Percentiles rank a stretch among this genome's conserved stretches.
Evolutionary conservation across 345 rosid genomes (phyloP).

Genomic region (Melastoma malabathricum): DNA sequence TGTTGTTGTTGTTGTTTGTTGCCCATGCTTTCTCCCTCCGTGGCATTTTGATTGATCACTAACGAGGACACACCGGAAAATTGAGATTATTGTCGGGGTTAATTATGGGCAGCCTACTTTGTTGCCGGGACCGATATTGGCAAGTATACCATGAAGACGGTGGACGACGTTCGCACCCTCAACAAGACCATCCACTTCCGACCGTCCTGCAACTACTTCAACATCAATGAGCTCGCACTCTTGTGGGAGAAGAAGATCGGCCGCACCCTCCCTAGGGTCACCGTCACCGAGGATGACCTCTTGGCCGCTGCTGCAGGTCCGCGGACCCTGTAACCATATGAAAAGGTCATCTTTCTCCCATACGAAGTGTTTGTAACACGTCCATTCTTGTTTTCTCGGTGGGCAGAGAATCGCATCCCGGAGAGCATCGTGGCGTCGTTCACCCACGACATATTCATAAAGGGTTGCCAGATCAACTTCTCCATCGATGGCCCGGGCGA

Average conservation of each 20-base stretch:
- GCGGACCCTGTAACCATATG: not conserved
- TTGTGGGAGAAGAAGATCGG: slow-evolving; percentile 59
- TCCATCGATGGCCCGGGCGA: slow-evolving; percentile 23
- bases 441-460: slow-evolving; percentile 66
- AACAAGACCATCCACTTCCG: slow-evolving; percentile 51
- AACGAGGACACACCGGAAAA: too few relatives aligned
- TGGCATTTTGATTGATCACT: too few relatives aligned
- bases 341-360: not conserved
- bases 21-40: too few relatives aligned
- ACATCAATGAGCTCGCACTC: slow-evolving; percentile 57
- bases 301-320: slow-evolving; percentile 45
- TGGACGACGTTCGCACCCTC: slow-evolving; percentile 38
- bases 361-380: not conserved
- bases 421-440: slow-evolving; percentile 53
- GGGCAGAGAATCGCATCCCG: slow-evolving; percentile 46
- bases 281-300: slow-evolving; percentile 35
- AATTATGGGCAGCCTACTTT: slow-evolving; percentile 38
- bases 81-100: not conserved
- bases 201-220: slow-evolving; percentile 35
- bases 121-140: slow-evolving; percentile 59
- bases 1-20: too few relatives aligned
- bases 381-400: not conserved
- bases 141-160: slow-evolving; percentile 47
- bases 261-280: slow-evolving; percentile 36
- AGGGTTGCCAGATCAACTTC: slow-evolving; percentile 48